A percentile compares a stretch with the other conserved stretches of the same genome.
phyloP scores from a whole-genome alignment of 2,329 filamentous ascomycete species.

The Fusarium nurragi region DNA sequence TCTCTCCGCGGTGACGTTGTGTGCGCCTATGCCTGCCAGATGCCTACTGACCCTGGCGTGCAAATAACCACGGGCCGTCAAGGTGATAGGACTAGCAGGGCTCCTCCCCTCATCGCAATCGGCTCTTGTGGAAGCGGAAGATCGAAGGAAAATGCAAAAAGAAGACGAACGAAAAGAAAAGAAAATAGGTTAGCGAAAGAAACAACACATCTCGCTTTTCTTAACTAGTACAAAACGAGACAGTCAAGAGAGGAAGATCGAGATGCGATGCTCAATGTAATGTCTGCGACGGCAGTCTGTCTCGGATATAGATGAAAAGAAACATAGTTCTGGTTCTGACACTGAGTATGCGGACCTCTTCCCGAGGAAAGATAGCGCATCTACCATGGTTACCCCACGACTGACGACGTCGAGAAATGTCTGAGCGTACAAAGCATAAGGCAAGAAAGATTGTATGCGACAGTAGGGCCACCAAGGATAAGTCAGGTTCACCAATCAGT shows the following conservation, averaged over 20 bases:
- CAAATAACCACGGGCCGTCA: slow-evolving; percentile 19
- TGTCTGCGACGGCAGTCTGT: neutral
- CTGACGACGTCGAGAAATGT: neutral
- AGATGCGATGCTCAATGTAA: neutral
- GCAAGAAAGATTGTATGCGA: neutral
- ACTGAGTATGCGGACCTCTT: neutral
- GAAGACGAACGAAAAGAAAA: slow-evolving; percentile 31
- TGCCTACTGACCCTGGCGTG: slow-evolving; percentile 12
- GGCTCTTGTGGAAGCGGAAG: slow-evolving; percentile 37
- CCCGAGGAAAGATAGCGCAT: neutral
- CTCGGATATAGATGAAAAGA: neutral
- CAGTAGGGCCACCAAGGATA: neutral
- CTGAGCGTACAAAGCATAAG: neutral
- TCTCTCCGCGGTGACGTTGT: slow-evolving; percentile 8
- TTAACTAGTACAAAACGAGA: neutral
- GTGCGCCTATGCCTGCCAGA: neutral
- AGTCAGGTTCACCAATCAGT: neutral
- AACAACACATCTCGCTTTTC: neutral
- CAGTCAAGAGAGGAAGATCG: neutral
- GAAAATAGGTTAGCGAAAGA: slow-evolving; percentile 3
- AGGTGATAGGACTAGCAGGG: slow-evolving; percentile 17
- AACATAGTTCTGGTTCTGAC: neutral
- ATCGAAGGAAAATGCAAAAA: slow-evolving; percentile 40
- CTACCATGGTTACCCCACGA: neutral
- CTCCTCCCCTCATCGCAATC: slow-evolving; percentile 24